Percentiles rank a stretch among this genome's conserved stretches.
phyloP scores from a whole-genome alignment of 805 yeast genomes.

The Candida tallmaniae region DNA sequence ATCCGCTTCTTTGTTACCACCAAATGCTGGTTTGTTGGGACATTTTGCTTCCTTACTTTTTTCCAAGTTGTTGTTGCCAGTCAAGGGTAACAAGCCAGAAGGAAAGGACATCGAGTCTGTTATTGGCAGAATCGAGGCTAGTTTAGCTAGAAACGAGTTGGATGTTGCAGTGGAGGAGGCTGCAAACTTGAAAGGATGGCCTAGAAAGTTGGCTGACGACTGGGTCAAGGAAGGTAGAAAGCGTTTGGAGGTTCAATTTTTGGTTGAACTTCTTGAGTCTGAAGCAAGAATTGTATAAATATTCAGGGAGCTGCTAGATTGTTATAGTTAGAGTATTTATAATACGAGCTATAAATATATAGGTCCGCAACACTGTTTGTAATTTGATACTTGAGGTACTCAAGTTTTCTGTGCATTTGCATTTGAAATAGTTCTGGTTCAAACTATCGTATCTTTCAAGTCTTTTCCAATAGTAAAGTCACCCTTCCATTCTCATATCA shows the following conservation, averaged over 20 bases:
- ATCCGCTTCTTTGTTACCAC: constrained; percentile 84
- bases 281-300: constrained; percentile 48
- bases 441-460: too few relatives aligned
- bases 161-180: constrained; percentile 91
- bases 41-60: constrained; percentile 78
- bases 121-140: constrained; percentile 77
- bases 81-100: constrained; percentile 65
- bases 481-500: too few relatives aligned
- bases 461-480: too few relatives aligned
- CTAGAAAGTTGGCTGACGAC: constrained; percentile 81
- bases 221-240: constrained; percentile 90
- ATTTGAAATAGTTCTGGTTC: too few relatives aligned
- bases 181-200: constrained; percentile 87
- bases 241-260: constrained; percentile 81
- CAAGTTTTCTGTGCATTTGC: too few relatives aligned
- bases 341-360: not conserved
- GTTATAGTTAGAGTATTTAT: not conserved
- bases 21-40: constrained; percentile 93
- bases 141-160: constrained; percentile 69
- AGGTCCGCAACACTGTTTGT: not conserved
- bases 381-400: too few relatives aligned
- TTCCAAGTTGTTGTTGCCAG: constrained; percentile 70
- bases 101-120: constrained; percentile 88
- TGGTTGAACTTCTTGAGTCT: constrained; percentile 63
- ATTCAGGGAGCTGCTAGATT: too few relatives aligned